Percentiles rank a stretch among this genome's conserved stretches.
These are phyloP conservation scores for Fremontodendron californicum DNA, from an alignment of 345 rosid species.

Conservation along the genomic window DNA sequence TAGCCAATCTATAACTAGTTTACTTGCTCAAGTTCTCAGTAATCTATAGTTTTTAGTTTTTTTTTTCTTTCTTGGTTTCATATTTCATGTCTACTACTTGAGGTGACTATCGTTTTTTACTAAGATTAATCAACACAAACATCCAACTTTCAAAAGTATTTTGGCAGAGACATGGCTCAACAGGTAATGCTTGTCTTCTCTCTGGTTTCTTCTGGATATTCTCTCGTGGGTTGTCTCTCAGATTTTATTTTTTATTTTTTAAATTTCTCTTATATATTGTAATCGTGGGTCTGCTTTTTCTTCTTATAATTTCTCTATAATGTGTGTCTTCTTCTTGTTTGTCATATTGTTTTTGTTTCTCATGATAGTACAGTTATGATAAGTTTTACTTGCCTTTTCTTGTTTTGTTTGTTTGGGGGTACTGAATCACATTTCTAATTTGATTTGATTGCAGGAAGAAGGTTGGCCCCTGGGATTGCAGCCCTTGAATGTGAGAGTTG, in stretches of 20 bases:
- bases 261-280: not conserved
- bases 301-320: constrained; percentile 15
- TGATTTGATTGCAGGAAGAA: constrained; percentile 37
- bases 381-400: not conserved
- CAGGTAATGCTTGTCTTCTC: constrained; percentile 19
- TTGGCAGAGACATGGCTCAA: constrained; percentile 12
- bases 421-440: not conserved
- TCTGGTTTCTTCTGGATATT: not conserved
- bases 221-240: constrained; percentile 24
- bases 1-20: not conserved
- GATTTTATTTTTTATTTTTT: not conserved
- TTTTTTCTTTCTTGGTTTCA: constrained; percentile 7
- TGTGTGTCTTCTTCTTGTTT: constrained; percentile 5
- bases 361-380: not conserved
- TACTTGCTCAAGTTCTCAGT: not conserved
- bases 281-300: constrained; percentile 15
- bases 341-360: constrained; percentile 15
- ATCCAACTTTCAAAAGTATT: not conserved
- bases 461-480: constrained; percentile 58
- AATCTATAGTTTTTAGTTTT: not conserved
- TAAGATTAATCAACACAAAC: constrained; percentile 19
- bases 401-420: not conserved
- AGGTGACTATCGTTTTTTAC: constrained; percentile 14
- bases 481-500: constrained; percentile 41
- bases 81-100: not conserved